Percentiles rank a stretch among this genome's conserved stretches.
These are phyloP conservation scores for Lepraria neglecta DNA, from an alignment of 495 filamentous ascomycete genomes.

Conservation along the genomic window DNA sequence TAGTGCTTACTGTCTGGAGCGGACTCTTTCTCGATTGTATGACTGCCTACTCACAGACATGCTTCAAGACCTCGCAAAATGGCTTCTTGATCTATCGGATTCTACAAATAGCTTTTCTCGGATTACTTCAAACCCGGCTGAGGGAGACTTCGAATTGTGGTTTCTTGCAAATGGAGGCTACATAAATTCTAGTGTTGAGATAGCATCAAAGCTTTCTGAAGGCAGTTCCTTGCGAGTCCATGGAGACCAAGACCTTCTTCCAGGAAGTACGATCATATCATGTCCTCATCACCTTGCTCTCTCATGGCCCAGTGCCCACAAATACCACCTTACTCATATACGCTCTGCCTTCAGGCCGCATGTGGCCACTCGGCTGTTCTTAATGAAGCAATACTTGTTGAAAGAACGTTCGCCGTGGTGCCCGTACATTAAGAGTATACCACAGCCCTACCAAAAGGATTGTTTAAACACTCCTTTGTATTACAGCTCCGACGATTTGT, in stretches of 20 bases:
- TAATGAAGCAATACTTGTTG: constrained; percentile 51
- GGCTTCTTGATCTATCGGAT: constrained; percentile 10
- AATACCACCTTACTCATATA: constrained; percentile 6
- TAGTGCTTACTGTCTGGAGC: no score
- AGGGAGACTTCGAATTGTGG: constrained; percentile 16
- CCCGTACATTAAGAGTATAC: constrained; percentile 55
- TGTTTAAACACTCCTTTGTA: constrained; percentile 54
- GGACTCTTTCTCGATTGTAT: no score
- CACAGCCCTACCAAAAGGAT: constrained; percentile 28
- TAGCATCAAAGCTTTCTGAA: constrained; percentile 10
- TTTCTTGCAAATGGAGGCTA: constrained; percentile 25
- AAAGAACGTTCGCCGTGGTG: constrained; percentile 51
- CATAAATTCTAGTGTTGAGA: constrained; percentile 20
- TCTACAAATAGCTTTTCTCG: background rate
- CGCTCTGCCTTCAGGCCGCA: constrained; percentile 12
- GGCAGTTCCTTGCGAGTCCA: constrained; percentile 20
- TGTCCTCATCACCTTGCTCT: constrained; percentile 26
- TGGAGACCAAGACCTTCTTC: constrained; percentile 1
- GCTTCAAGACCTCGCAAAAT: background rate
- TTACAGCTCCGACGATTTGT: constrained; percentile 50
- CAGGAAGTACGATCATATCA: constrained; percentile 21
- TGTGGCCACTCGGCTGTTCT: constrained; percentile 42
- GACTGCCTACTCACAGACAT: background rate
- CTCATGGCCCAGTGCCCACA: constrained; percentile 20
- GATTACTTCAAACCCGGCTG: background rate